These are phyloP conservation scores for Pichia exigua DNA, from an alignment of 805 yeast genomes.

Conservation along the genomic window DNA sequence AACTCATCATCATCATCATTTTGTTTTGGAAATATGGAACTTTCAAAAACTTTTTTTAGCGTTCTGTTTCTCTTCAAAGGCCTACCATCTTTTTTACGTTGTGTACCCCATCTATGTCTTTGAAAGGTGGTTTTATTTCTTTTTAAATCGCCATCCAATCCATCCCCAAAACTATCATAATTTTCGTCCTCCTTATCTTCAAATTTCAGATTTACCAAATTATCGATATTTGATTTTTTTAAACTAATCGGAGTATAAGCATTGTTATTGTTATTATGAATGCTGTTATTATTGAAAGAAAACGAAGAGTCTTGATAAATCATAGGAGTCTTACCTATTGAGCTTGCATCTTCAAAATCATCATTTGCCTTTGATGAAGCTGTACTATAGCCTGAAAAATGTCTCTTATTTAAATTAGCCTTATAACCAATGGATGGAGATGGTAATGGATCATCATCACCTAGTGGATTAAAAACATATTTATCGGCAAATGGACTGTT, in stretches of 20 bases:
- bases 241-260: slow-evolving; percentile 6
- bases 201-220: background rate
- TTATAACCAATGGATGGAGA: slow-evolving; percentile 12
- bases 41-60: slow-evolving; percentile 26
- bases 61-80: slow-evolving; percentile 59
- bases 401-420: slow-evolving; percentile 10
- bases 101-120: slow-evolving; percentile 88
- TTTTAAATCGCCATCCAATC: slow-evolving; percentile 3
- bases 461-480: slow-evolving; percentile 9
- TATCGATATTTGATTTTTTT: slow-evolving; percentile 11
- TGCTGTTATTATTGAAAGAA: slow-evolving; percentile 3
- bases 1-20: slow-evolving; percentile 16
- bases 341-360: slow-evolving; percentile 14
- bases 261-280: background rate
- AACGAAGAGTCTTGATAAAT: slow-evolving; percentile 14
- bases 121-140: slow-evolving; percentile 46
- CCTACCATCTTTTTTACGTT: slow-evolving; percentile 62
- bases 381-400: slow-evolving; percentile 14
- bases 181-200: slow-evolving; percentile 9
- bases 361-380: slow-evolving; percentile 9
- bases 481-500: slow-evolving; percentile 19
- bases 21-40: slow-evolving; percentile 14
- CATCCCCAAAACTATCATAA: slow-evolving; percentile 4
- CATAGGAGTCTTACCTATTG: slow-evolving; percentile 21
- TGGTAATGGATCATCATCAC: slow-evolving; percentile 6